These are phyloP conservation scores for Saccharomycopsis javanensis DNA, from an alignment of 805 yeast species.

Conservation along the genomic window DNA sequence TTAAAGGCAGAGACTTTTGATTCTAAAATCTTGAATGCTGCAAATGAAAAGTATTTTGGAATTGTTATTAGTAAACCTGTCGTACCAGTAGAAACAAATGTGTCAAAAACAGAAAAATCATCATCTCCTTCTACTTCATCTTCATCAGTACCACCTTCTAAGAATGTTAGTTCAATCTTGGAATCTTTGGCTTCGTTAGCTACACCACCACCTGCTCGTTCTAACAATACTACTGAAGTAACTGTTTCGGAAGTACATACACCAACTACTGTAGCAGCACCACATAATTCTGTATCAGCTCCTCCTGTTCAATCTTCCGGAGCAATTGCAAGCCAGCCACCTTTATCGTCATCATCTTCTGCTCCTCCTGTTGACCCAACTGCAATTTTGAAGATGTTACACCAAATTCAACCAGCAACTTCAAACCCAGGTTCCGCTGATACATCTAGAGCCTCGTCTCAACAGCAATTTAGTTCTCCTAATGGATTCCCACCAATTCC, in stretches of 20 bases:
- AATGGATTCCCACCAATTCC: constrained; percentile 7
- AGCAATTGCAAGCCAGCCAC: background rate
- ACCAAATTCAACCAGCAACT: constrained; percentile 24
- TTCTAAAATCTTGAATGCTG: constrained; percentile 40
- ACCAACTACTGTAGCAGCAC: constrained; percentile 20
- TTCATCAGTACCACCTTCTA: constrained; percentile 23
- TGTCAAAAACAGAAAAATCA: constrained; percentile 19
- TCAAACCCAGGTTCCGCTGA: background rate
- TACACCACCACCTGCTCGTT: constrained; percentile 29
- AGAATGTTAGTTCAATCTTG: constrained; percentile 52
- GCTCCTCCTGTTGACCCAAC: constrained; percentile 27
- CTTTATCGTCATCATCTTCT: background rate
- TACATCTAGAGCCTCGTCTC: constrained; percentile 20
- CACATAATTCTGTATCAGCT: background rate
- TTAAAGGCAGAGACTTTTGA: constrained; percentile 72
- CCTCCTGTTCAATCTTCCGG: constrained; percentile 1
- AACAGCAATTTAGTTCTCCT: constrained; percentile 13
- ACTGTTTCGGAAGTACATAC: constrained; percentile 17
- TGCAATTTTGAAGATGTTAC: constrained; percentile 33
- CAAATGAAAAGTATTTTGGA: constrained; percentile 50
- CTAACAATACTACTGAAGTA: constrained; percentile 21
- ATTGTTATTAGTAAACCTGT: constrained; percentile 9
- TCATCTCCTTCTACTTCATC: constrained; percentile 32
- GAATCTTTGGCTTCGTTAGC: constrained; percentile 63
- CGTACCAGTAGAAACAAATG: background rate